phyloP scores from a whole-genome alignment of 495 filamentous ascomycete genomes.

The Mytilinidion resinicola region DNA sequence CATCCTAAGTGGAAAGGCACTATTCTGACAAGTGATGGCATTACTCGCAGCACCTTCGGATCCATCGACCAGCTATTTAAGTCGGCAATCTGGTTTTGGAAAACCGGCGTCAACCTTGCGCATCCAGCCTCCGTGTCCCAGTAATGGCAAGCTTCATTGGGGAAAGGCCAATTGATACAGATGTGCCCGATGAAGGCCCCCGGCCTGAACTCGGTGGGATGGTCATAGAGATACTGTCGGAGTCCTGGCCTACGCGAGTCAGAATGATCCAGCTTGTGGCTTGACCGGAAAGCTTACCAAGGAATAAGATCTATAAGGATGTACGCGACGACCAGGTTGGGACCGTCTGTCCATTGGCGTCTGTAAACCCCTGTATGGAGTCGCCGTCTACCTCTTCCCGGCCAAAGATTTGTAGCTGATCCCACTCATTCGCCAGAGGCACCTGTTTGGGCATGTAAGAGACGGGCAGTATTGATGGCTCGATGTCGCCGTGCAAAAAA shows the following conservation, averaged over 20 bases:
- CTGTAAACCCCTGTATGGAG: slow-evolving; percentile 14
- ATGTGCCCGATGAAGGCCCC: slow-evolving; percentile 19
- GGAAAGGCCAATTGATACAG: slow-evolving; percentile 14
- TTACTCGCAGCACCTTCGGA: slow-evolving; percentile 16
- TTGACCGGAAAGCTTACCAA: slow-evolving; percentile 7
- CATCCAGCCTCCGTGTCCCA: slow-evolving; percentile 18
- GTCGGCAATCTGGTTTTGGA: slow-evolving; percentile 16
- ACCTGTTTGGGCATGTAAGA: slow-evolving; percentile 5
- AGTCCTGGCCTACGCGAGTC: slow-evolving; percentile 15
- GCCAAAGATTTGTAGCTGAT: slow-evolving; percentile 21
- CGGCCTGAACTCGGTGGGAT: slow-evolving; percentile 14
- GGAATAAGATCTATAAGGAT: slow-evolving; percentile 21
- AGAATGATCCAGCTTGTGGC: background rate
- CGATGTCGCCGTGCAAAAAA: background rate
- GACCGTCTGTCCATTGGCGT: slow-evolving; percentile 16
- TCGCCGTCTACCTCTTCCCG: slow-evolving; percentile 20
- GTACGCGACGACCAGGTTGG: slow-evolving; percentile 20
- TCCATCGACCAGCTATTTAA: slow-evolving; percentile 21
- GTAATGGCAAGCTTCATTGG: slow-evolving; percentile 22
- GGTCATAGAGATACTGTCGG: slow-evolving; percentile 19
- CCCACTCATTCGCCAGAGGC: slow-evolving; percentile 20
- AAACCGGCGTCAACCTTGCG: slow-evolving; percentile 19
- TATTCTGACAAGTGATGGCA: slow-evolving; percentile 17
- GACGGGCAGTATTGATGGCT: background rate
- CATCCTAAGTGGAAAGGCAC: slow-evolving; percentile 4